Conservation (phyloP, 208 protist genomes). For the Trypanosoma caninum region DNA sequence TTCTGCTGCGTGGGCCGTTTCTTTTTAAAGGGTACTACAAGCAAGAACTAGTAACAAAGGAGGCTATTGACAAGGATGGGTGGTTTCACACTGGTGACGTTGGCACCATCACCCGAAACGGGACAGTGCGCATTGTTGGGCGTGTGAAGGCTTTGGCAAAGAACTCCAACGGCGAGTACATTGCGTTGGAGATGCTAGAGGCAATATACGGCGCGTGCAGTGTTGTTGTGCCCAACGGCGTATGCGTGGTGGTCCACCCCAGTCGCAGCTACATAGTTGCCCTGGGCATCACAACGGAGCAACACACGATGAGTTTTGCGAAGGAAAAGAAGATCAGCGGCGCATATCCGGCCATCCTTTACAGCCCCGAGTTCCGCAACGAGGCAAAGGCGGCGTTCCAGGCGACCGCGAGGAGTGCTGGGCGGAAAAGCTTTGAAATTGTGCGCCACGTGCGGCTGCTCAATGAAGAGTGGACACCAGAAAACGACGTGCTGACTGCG, state of each 20-base stretch:
- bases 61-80: slow-evolving; percentile 69
- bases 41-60: slow-evolving; percentile 75
- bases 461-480: slow-evolving; percentile 77
- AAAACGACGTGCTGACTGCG: slow-evolving; percentile 78
- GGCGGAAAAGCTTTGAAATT: slow-evolving; percentile 71
- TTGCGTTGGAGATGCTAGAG: slow-evolving; percentile 85
- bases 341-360: slow-evolving; percentile 47
- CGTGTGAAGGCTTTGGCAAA: slow-evolving; percentile 92
- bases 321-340: slow-evolving; percentile 47
- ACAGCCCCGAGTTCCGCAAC: slow-evolving; percentile 38
- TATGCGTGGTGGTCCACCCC: slow-evolving; percentile 77
- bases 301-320: slow-evolving; percentile 48
- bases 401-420: slow-evolving; percentile 43
- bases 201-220: slow-evolving; percentile 61
- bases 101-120: slow-evolving; percentile 47
- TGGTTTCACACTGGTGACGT: slow-evolving; percentile 92
- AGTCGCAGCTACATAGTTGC: slow-evolving; percentile 63
- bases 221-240: slow-evolving; percentile 46
- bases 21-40: slow-evolving; percentile 90
- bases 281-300: slow-evolving; percentile 51
- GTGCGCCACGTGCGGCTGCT: slow-evolving; percentile 48
- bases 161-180: slow-evolving; percentile 90
- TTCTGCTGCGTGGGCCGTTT: slow-evolving; percentile 68
- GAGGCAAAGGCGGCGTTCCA: slow-evolving; percentile 43
- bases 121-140: slow-evolving; percentile 73